phyloP scores from a whole-genome alignment of 2,329 filamentous ascomycete genomes.

The Aphanoascus verrucosus region DNA sequence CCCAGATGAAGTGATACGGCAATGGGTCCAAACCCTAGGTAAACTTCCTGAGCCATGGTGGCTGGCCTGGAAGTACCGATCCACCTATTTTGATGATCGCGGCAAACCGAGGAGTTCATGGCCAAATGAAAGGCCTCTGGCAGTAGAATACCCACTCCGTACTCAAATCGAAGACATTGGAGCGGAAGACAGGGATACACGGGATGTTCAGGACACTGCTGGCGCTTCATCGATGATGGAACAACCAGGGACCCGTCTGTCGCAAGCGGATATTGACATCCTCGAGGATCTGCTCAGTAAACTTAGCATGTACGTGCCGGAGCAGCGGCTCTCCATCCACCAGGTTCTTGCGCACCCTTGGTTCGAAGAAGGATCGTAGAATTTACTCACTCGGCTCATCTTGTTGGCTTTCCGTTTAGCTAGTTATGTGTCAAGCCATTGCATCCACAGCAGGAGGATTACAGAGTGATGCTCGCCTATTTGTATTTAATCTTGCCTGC shows the following conservation, averaged over 20 bases:
- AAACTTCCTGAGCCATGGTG: slow-evolving; percentile 27
- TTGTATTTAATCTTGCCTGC: too few species aligned
- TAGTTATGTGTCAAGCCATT: too few species aligned
- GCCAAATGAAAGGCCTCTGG: slow-evolving; percentile 1
- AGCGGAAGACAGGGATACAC: not conserved
- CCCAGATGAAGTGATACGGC: slow-evolving; percentile 22
- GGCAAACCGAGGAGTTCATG: slow-evolving; percentile 7
- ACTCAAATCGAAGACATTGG: slow-evolving; percentile 11
- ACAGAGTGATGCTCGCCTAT: too few species aligned
- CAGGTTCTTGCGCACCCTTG: too few species aligned
- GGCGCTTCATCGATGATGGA: too few species aligned
- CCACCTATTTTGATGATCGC: slow-evolving; percentile 19
- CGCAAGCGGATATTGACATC: not conserved
- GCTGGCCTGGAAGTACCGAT: slow-evolving; percentile 23
- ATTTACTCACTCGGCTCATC: too few species aligned
- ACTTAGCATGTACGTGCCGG: not conserved
- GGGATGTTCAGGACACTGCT: not conserved
- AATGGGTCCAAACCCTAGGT: slow-evolving; percentile 24
- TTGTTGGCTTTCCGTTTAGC: too few species aligned
- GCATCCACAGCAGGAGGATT: too few species aligned
- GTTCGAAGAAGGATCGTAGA: too few species aligned
- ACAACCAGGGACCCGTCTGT: not conserved
- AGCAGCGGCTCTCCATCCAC: not conserved
- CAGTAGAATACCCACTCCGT: slow-evolving; percentile 7
- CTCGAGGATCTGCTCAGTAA: not conserved